phyloP scores from a whole-genome alignment of 2,329 filamentous ascomycete species.

The Ceratocystis ficicola region DNA sequence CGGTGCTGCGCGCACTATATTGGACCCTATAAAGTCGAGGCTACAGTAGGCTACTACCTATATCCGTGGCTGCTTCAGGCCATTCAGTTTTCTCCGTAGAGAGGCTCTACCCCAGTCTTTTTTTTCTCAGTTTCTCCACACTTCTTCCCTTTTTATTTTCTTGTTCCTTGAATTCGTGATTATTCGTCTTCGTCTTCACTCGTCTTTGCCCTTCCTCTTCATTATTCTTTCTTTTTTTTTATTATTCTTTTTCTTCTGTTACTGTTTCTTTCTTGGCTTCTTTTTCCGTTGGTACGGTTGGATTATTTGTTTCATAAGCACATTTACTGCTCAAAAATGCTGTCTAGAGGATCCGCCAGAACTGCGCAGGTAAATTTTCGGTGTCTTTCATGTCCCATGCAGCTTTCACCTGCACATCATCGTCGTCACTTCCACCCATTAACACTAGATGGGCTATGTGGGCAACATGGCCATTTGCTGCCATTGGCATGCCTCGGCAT shows the following conservation, averaged over 20 bases:
- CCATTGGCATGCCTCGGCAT: constrained; percentile 25
- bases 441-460: background rate
- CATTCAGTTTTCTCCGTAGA: background rate
- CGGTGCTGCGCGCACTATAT: background rate
- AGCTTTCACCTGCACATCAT: background rate
- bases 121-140: constrained; percentile 13
- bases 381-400: background rate
- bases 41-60: background rate
- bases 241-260: constrained; percentile 12
- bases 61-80: background rate
- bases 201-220: constrained; percentile 20
- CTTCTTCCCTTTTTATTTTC: constrained; percentile 3
- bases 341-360: constrained; percentile 46
- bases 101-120: constrained; percentile 4
- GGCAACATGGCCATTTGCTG: background rate
- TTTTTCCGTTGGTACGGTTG: background rate
- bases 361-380: constrained; percentile 45
- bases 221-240: constrained; percentile 15
- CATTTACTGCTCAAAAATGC: constrained; percentile 34
- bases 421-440: background rate
- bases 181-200: constrained; percentile 17
- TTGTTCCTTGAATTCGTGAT: constrained; percentile 11
- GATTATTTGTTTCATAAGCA: constrained; percentile 15
- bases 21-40: background rate
- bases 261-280: constrained; percentile 22